Conservation (phyloP, 441 rosid genomes). For the Omphalea diandra region DNA sequence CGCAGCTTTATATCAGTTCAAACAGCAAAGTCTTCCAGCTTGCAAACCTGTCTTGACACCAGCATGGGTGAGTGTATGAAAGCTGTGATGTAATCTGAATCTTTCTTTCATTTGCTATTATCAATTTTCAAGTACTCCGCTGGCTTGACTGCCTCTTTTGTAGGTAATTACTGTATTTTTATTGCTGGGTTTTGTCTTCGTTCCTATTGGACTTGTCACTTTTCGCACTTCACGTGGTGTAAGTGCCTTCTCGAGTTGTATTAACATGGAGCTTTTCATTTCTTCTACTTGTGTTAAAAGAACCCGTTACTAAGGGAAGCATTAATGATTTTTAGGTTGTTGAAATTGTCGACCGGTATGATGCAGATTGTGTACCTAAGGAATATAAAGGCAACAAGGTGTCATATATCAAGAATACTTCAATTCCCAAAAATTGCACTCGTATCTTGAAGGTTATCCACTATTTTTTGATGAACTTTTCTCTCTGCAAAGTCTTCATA, state of each 20-base stretch:
- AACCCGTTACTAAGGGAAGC: not conserved
- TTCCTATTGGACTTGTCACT: conserved; percentile 68
- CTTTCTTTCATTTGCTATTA: not conserved
- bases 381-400: conserved; percentile 50
- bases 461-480: conserved; percentile 15
- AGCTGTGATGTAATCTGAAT: not conserved
- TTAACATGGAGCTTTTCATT: conserved; percentile 7
- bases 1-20: conserved; percentile 63
- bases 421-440: conserved; percentile 66
- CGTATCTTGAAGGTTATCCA: conserved; percentile 61
- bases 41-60: conserved; percentile 87
- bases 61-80: conserved; percentile 53
- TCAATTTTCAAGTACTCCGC: conserved; percentile 4
- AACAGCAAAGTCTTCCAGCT: conserved; percentile 82
- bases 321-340: conserved; percentile 44
- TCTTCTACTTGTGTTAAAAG: not conserved
- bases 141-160: conserved; percentile 17
- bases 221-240: conserved; percentile 71
- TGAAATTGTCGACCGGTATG: conserved; percentile 73
- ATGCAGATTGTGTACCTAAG: conserved; percentile 70
- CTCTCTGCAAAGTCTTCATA: conserved; percentile 1
- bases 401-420: conserved; percentile 57
- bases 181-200: conserved; percentile 53
- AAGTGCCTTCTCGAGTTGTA: conserved; percentile 24
- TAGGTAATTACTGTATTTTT: conserved; percentile 64